These are phyloP conservation scores for Avena sativa DNA, from an alignment of 176 grass and related monocot genomes.

Conservation along the genomic window DNA sequence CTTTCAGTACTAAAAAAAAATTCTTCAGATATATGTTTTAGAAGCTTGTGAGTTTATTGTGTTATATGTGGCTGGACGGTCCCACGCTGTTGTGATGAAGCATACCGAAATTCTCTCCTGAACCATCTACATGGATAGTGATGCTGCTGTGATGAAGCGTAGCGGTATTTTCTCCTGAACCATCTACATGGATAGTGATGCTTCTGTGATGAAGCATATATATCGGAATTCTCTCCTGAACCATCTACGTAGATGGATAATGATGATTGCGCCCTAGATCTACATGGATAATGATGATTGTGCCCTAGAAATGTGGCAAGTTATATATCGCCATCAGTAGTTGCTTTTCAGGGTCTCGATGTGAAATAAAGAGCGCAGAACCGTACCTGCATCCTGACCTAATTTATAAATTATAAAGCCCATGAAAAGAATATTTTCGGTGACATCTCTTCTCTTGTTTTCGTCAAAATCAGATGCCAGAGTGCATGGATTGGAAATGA, in stretches of 20 bases:
- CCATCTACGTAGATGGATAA: too few relatives aligned
- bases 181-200: too few relatives aligned
- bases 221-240: too few relatives aligned
- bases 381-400: neutral
- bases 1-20: neutral
- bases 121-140: neutral
- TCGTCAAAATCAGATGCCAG: neutral
- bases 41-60: neutral
- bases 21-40: neutral
- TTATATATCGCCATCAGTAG: neutral
- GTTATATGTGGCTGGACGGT: neutral
- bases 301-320: slow-evolving; percentile 35
- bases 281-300: slow-evolving; percentile 22
- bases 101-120: neutral
- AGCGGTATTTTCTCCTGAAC: too few relatives aligned
- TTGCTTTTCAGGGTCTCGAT: neutral
- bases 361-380: slow-evolving; percentile 3
- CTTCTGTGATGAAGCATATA: too few relatives aligned
- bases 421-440: neutral
- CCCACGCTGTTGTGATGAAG: neutral
- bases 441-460: neutral
- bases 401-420: neutral
- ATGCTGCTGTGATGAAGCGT: too few relatives aligned
- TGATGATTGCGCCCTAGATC: neutral
- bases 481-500: too few relatives aligned